Conservation (phyloP, 2,329 filamentous ascomycete species). For the Neonectria coccinea region DNA sequence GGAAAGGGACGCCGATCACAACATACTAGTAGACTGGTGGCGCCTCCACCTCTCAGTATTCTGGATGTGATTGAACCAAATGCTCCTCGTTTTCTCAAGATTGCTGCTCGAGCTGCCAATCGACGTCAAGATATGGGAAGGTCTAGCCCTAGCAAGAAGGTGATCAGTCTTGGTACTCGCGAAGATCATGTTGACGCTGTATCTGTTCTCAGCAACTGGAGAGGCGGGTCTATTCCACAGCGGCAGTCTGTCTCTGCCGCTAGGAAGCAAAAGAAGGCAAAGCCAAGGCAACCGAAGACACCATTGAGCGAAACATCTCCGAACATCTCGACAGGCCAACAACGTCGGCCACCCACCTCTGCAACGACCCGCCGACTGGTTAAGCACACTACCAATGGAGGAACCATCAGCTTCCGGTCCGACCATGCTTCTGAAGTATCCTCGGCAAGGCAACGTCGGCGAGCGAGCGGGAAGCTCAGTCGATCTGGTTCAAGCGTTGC, state of each 20-base stretch:
- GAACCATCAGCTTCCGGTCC: slow-evolving; percentile 44
- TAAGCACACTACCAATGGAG: slow-evolving; percentile 45
- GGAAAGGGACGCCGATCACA: slow-evolving; percentile 21
- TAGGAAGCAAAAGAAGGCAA: slow-evolving; percentile 30
- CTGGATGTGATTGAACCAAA: slow-evolving; percentile 67
- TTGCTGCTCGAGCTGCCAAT: slow-evolving; percentile 70
- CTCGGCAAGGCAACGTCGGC: slow-evolving; percentile 13
- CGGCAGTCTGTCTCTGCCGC: slow-evolving; percentile 49
- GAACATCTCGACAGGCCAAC: slow-evolving; percentile 34
- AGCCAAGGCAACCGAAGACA: slow-evolving; percentile 22
- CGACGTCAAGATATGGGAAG: slow-evolving; percentile 62
- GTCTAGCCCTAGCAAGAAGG: slow-evolving; percentile 65
- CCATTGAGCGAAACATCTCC: slow-evolving; percentile 40
- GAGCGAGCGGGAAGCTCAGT: slow-evolving; percentile 12
- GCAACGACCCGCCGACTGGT: slow-evolving; percentile 44
- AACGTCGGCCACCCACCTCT: slow-evolving; percentile 1
- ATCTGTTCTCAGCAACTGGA: slow-evolving; percentile 67
- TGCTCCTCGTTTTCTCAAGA: slow-evolving; percentile 69
- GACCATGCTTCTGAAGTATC: slow-evolving; percentile 7
- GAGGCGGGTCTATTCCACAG: slow-evolving; percentile 62
- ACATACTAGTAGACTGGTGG: slow-evolving; percentile 16
- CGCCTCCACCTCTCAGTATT: slow-evolving; percentile 67
- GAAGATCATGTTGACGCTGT: slow-evolving; percentile 70
- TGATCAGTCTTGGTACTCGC: slow-evolving; percentile 71
- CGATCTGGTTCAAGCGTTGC: slow-evolving; percentile 35